These are phyloP conservation scores for Massarina eburnea DNA, from an alignment of 2,329 filamentous ascomycete species.

Conservation along the genomic window DNA sequence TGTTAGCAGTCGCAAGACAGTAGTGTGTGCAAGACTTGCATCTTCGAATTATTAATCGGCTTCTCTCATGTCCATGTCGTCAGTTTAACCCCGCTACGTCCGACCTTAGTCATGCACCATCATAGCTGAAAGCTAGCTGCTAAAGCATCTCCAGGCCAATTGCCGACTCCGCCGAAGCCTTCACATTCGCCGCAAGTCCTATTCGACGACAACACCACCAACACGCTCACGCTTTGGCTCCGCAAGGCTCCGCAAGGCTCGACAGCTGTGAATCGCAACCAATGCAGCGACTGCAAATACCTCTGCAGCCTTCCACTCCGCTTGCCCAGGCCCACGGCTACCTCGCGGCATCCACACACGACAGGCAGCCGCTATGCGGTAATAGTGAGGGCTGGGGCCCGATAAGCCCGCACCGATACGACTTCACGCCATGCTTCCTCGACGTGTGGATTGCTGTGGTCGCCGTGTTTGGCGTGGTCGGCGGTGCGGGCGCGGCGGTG, in stretches of 20 bases:
- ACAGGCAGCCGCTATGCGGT: conserved; percentile 75
- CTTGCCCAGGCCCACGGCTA: conserved; percentile 48
- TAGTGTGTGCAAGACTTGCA: too few species aligned
- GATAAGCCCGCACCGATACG: conserved; percentile 80
- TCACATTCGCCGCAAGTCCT: neutral
- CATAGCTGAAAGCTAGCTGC: too few species aligned
- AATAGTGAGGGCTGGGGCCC: conserved; percentile 96
- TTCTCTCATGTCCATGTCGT: too few species aligned
- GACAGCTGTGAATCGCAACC: conserved; percentile 10
- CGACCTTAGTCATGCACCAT: too few species aligned
- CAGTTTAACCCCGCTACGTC: too few species aligned
- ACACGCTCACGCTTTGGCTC: neutral
- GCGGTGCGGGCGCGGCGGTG: conserved; percentile 77
- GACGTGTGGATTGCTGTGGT: conserved; percentile 84
- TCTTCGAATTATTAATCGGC: too few species aligned
- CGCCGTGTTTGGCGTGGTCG: conserved; percentile 75
- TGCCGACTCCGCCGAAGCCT: neutral
- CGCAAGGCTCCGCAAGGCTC: neutral
- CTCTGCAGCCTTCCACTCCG: conserved; percentile 31
- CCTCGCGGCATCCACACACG: conserved; percentile 50
- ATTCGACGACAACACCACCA: neutral
- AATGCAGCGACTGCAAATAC: conserved; percentile 43
- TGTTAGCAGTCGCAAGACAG: too few species aligned
- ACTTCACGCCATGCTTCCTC: conserved; percentile 97
- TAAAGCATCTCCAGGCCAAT: too few species aligned